phyloP scores from a whole-genome alignment of 345 rosid genomes.

The Jatropha curcas region DNA sequence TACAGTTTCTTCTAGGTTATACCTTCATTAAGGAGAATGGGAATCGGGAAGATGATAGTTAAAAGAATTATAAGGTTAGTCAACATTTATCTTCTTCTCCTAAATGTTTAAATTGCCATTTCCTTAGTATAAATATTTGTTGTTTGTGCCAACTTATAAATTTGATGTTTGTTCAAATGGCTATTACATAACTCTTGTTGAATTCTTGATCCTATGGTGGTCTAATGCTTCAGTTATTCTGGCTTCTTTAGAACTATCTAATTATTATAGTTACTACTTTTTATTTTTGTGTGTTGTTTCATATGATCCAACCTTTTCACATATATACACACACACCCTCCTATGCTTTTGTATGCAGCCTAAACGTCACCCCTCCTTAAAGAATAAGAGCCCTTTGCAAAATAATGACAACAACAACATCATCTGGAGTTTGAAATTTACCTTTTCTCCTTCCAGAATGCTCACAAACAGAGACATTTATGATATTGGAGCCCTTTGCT shows the following conservation, averaged over 20 bases:
- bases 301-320: too few species aligned
- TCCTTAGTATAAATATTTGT: not conserved
- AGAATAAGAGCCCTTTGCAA: not conserved
- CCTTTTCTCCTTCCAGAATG: constrained; percentile 42
- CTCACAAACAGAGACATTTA: constrained; percentile 67
- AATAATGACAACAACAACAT: too few species aligned
- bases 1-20: constrained; percentile 64
- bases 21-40: constrained; percentile 70
- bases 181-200: not conserved
- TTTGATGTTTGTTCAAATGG: not conserved
- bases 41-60: constrained; percentile 76
- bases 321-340: too few species aligned
- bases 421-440: not conserved
- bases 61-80: constrained; percentile 69
- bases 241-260: not conserved
- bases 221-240: not conserved
- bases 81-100: not conserved
- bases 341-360: too few species aligned
- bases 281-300: too few species aligned
- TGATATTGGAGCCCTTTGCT: constrained; percentile 88
- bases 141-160: not conserved
- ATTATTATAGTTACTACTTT: not conserved
- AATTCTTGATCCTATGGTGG: not conserved
- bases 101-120: not conserved
- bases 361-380: too few species aligned